These are phyloP conservation scores for Microbotryum intermedium DNA, from an alignment of 1,284 basidiomycete genomes.

Conservation along the genomic window DNA sequence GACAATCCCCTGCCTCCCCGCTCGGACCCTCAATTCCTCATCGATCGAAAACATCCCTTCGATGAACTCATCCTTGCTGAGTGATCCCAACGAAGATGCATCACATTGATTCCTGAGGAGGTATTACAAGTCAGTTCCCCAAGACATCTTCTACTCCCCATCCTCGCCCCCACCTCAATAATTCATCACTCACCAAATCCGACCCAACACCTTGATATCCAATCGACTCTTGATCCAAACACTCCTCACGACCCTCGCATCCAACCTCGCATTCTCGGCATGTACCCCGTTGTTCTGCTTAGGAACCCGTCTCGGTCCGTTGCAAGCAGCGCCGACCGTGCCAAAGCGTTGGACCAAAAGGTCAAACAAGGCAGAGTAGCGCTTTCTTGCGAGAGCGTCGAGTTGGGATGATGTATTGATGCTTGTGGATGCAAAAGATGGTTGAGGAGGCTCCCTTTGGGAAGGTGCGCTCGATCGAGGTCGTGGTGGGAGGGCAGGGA, in stretches of 20 bases:
- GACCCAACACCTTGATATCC: not conserved
- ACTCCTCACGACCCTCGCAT: not conserved
- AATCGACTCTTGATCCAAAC: constrained; percentile 23
- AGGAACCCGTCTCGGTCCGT: not conserved
- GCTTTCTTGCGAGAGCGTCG: constrained; percentile 7
- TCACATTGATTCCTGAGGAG: constrained; percentile 58
- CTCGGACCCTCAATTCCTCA: constrained; percentile 51
- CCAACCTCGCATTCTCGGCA: not conserved
- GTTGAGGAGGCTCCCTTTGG: no score
- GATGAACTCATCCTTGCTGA: constrained; percentile 58
- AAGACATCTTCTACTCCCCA: not conserved
- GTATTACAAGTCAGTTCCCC: constrained; percentile 2
- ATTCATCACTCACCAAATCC: constrained; percentile 13
- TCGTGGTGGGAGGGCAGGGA: no score
- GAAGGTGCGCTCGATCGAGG: no score
- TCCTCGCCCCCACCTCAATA: not conserved
- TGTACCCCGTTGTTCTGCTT: no score
- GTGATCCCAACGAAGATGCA: constrained; percentile 46
- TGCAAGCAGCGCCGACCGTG: not conserved
- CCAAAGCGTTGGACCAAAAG: not conserved
- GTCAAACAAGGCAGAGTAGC: constrained; percentile 17
- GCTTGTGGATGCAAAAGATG: no score
- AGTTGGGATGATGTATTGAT: not conserved
- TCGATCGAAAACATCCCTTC: constrained; percentile 75
- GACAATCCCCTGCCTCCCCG: not conserved